Percentiles rank a stretch among this genome's conserved stretches.
phyloP scores from a whole-genome alignment of 1,284 basidiomycete species.

The Coniferiporia weirii region DNA sequence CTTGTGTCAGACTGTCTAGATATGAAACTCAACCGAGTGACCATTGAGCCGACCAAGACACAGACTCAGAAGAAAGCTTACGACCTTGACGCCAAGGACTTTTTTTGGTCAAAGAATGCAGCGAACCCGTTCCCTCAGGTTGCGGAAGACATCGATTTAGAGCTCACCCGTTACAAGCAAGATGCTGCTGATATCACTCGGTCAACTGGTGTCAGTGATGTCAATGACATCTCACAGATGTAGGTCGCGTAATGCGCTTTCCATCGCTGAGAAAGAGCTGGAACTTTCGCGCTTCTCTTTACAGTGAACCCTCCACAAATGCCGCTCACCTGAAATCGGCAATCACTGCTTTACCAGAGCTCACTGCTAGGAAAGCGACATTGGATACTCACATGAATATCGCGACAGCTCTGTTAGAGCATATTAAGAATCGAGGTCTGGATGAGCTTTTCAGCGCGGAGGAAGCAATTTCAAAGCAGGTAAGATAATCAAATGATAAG shows the following conservation, averaged over 20 bases:
- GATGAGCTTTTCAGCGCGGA: constrained; percentile 97
- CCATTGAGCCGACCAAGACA: constrained; percentile 49
- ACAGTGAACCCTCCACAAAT: constrained; percentile 89
- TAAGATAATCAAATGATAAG: constrained; percentile 25
- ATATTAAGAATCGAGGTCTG: constrained; percentile 92
- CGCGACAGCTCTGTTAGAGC: constrained; percentile 90
- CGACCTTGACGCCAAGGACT: constrained; percentile 97
- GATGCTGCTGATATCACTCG: constrained; percentile 97
- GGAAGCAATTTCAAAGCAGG: constrained; percentile 84
- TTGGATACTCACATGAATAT: constrained; percentile 99
- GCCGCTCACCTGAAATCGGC: constrained; percentile 95
- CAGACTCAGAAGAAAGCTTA: constrained; percentile 81
- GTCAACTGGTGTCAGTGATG: constrained; percentile 92
- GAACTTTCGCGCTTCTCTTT: constrained; percentile 6
- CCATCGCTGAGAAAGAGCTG: not conserved
- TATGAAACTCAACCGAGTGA: constrained; percentile 94
- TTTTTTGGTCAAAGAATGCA: constrained; percentile 98
- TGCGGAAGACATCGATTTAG: constrained; percentile 93
- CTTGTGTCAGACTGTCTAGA: constrained; percentile 97
- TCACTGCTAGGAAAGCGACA: constrained; percentile 94
- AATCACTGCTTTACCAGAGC: constrained; percentile 96
- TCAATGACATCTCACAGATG: constrained; percentile 94
- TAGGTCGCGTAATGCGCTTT: constrained; percentile 34
- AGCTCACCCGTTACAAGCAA: constrained; percentile 92
- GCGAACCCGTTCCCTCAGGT: constrained; percentile 97